These are phyloP conservation scores for Pyrrhoderma noxium DNA, from an alignment of 1,284 basidiomycete species.

Conservation along the genomic window DNA sequence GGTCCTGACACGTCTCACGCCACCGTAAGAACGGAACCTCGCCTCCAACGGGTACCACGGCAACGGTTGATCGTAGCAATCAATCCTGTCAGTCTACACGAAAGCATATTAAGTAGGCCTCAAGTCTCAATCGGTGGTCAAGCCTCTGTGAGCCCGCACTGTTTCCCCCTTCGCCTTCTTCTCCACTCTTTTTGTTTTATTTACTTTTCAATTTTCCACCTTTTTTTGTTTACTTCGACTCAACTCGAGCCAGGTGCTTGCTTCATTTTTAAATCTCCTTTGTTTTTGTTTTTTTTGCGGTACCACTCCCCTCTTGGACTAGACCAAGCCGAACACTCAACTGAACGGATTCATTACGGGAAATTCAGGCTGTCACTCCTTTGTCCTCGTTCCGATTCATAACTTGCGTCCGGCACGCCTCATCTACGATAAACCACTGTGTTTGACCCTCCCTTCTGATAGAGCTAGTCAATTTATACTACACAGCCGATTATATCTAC, in stretches of 20 bases:
- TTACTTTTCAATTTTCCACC: neutral
- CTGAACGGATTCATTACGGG: neutral
- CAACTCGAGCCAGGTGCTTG: conserved; percentile 17
- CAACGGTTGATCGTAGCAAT: too few relatives aligned
- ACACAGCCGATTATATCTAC: neutral
- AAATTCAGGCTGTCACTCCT: conserved; percentile 1
- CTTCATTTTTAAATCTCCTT: neutral
- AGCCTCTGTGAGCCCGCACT: too few relatives aligned
- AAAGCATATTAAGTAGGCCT: too few relatives aligned
- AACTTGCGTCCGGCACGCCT: conserved; percentile 19
- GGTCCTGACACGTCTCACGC: too few relatives aligned
- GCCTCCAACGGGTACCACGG: too few relatives aligned
- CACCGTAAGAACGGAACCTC: too few relatives aligned
- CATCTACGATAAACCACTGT: neutral
- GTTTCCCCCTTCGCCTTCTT: conserved; percentile 2
- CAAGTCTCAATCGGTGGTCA: too few relatives aligned
- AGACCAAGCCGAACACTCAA: neutral
- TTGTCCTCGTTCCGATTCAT: conserved; percentile 1
- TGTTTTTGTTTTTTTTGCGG: conserved; percentile 1
- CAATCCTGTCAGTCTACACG: too few relatives aligned
- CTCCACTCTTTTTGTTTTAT: conserved; percentile 10
- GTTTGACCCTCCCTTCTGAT: neutral
- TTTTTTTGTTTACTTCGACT: conserved; percentile 1
- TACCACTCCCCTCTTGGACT: neutral
- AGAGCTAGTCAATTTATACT: neutral